A percentile compares a stretch with the other conserved stretches of the same genome.
These are phyloP conservation scores for Caryopteris hybrid DNA, from an alignment of 305 asterid species.

Conservation along the genomic window DNA sequence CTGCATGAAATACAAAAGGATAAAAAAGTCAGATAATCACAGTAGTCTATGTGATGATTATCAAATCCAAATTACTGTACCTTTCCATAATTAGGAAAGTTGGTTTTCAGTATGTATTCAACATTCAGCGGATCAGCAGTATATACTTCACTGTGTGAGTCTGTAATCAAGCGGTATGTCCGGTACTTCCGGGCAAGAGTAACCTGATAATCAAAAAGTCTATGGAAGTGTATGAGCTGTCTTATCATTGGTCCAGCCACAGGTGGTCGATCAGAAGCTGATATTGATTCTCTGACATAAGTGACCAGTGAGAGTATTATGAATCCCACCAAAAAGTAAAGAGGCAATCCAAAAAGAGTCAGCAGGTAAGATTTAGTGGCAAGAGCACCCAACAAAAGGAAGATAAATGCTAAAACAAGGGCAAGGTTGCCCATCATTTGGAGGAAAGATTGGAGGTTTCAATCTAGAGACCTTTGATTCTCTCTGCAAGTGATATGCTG, in stretches of 20 bases:
- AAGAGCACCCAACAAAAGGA: constrained; percentile 16
- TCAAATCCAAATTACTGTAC: constrained; percentile 15
- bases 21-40: not conserved
- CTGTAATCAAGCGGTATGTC: constrained; percentile 27
- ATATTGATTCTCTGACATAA: constrained; percentile 25
- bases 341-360: constrained; percentile 22
- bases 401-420: constrained; percentile 12
- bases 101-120: constrained; percentile 32
- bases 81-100: constrained; percentile 38
- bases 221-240: constrained; percentile 30
- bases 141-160: constrained; percentile 30
- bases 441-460: not conserved
- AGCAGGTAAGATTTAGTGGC: constrained; percentile 20
- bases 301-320: constrained; percentile 4
- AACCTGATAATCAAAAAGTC: constrained; percentile 29
- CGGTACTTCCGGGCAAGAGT: constrained; percentile 22
- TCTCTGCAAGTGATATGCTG: not conserved
- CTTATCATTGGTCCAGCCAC: constrained; percentile 28
- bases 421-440: constrained; percentile 14
- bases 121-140: constrained; percentile 36
- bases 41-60: not conserved
- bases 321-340: constrained; percentile 16
- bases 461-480: not conserved
- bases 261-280: constrained; percentile 24
- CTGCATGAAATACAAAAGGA: constrained; percentile 8